A percentile compares a stretch with the other conserved stretches of the same genome.
These are phyloP conservation scores for Teratosphaeria zuluensis DNA, from an alignment of 2,329 filamentous ascomycete genomes.

Conservation along the genomic window DNA sequence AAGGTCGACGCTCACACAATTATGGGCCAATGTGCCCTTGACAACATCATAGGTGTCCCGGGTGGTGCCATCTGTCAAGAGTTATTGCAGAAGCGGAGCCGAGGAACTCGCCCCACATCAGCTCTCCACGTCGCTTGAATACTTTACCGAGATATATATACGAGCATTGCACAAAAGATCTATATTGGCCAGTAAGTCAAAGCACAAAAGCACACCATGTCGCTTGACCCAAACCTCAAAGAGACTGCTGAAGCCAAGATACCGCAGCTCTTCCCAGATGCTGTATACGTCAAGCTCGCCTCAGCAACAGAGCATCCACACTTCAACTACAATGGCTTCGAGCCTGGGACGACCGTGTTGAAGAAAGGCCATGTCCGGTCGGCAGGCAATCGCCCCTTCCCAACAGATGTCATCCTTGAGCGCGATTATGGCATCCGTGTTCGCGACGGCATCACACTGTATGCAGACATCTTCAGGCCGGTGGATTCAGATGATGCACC, in stretches of 20 bases:
- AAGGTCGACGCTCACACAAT: no score
- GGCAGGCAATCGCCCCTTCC: not conserved
- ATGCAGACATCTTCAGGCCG: slow-evolving; percentile 38
- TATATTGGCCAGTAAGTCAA: not conserved
- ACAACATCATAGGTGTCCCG: no score
- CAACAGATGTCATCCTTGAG: slow-evolving; percentile 13
- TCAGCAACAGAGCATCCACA: not conserved
- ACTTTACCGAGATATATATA: no score
- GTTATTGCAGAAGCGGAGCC: not conserved
- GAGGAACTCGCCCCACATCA: not conserved
- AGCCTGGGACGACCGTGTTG: not conserved
- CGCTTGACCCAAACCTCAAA: not conserved
- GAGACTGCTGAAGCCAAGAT: not conserved
- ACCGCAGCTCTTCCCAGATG: slow-evolving; percentile 1
- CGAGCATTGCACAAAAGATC: no score
- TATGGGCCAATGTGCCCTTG: no score
- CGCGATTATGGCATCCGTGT: slow-evolving; percentile 36
- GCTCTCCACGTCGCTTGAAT: not conserved
- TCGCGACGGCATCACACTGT: slow-evolving; percentile 33
- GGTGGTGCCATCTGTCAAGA: not conserved
- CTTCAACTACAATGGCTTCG: not conserved
- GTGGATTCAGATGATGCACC: slow-evolving; percentile 18
- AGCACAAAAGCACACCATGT: not conserved
- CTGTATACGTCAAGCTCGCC: not conserved
- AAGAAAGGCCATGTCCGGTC: not conserved